Base-by-base conservation (phyloP, 306 rosid species). In the Rubus parviflorus region DNA sequence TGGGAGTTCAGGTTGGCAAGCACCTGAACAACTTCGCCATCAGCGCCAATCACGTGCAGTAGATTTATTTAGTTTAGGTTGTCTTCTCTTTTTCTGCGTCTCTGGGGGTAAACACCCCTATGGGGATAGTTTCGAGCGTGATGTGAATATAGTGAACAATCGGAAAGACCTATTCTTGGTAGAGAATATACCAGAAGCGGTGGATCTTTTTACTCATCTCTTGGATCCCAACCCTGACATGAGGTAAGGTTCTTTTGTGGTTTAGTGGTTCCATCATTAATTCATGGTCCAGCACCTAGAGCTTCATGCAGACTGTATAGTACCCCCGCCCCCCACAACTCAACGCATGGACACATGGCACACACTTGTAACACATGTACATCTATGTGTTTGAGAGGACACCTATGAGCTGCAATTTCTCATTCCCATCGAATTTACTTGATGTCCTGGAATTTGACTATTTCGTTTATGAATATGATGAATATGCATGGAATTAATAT, bases 1-100 rank as follows among this genome's bases (percentile, higher is more conserved):
- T 48, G 85, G 85, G n/a, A 81, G 85, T 30, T 81, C 85, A 65
- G 85, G 85, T 35, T 81, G 85, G 85, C 85, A 81, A 77, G 85
- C 85, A 72, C 85, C 85, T 17, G 85, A 81, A 65, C 85, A 81
- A 47, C 78, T 81, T 65, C 79, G 20, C 8, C 81, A 67, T 57
- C 78, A 65, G 43, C 85, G 85, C 8, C 85, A 81, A 65, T 77
- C 85, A 3, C 85, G 77, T 15, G 85, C 85, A 2, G 81, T 81
- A 3, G 85, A 81, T 72, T 77, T 81, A 68, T 81, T 81, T 77
- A 81, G 85, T 23, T 77, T 81, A 66, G 85, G 81, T 4, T 77
- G 85, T 72, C 75, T 81, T 46, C 85, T 81, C 45, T 81, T 81
- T 48, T 81, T 81, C 71, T 81, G 85, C 40, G 70, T 77, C 69